Evolutionary conservation across 805 yeast species (phyloP), one percentile per base, ranked within the genome.

Genomic region (Ogataea saltuana): DNA sequence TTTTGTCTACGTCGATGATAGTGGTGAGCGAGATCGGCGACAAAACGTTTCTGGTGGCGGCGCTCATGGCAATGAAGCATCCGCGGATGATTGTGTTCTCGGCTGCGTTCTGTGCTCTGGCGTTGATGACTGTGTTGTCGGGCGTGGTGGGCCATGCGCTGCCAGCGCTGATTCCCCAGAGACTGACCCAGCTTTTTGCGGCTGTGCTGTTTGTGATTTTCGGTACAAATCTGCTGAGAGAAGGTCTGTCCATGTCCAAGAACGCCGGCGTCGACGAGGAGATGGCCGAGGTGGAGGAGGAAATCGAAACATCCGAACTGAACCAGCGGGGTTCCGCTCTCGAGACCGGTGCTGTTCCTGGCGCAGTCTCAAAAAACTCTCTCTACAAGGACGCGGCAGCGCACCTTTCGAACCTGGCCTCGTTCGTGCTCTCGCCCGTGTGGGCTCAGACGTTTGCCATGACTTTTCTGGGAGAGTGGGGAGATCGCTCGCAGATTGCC

Each of bases 401-500:
- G 19, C 79, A 80, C 30, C 32, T 83, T 13, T 63, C 70, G 31
- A 74, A 81, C 53, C 70, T 85, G 39, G 79, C 83, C 2, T 65
- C 80, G 3, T 77, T 80, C 44, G 67, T 88, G 4, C 70, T 91
- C 43, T 85, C 96, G 3, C 98, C 99, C 3, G 69, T 82, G 8
- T 93, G 96, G 90, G 83, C 89, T 52, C 97, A 91, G 70, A 91
- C 91, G 4, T 93, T 93, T 60, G 80, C 81, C 41, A 91, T 93
- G 98, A 88, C 96, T 4, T 93, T 93, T 64, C 70, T 93, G 38
- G 99, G 97, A 48, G 99, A 93, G 69, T 89, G 98, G 95, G 99
- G 99, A 39, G 99, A 93, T 66, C 81, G 99, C 58, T 89, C 97
- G 10, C 99, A 93, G 69, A 88, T 93, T 43, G 96, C 97, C 33